Percentiles rank a stretch among this genome's conserved stretches.
Evolutionary conservation across 2,329 filamentous ascomycete genomes (phyloP).

Genomic region (Penicillium sumatraense): DNA sequence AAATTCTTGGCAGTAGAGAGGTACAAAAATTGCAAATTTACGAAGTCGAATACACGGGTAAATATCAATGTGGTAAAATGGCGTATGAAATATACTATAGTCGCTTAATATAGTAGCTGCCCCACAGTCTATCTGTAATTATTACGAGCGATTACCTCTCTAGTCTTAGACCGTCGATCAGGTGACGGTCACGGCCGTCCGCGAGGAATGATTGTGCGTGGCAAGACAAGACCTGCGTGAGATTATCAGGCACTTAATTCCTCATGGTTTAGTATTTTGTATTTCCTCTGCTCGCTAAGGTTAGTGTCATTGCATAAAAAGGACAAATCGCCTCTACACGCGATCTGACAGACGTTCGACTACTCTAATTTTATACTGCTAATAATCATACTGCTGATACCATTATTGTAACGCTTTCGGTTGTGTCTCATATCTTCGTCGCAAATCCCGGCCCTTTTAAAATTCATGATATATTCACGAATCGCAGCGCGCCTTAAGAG

Average conservation of each 20-base stretch:
- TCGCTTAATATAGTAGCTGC: neutral
- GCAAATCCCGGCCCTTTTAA: neutral
- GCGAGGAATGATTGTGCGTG: neutral
- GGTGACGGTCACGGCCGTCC: neutral
- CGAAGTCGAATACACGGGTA: neutral
- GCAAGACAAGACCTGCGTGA: neutral
- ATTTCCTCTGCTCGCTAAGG: neutral
- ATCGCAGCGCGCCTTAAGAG: neutral
- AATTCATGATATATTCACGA: neutral
- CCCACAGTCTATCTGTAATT: neutral
- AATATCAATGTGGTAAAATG: neutral
- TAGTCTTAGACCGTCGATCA: neutral
- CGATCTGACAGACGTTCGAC: neutral
- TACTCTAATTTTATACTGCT: neutral
- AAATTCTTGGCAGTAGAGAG: neutral
- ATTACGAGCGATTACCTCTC: neutral
- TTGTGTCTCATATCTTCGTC: neutral
- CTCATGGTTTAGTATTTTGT: neutral
- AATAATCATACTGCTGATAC: neutral
- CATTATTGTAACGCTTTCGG: neutral
- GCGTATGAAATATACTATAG: neutral
- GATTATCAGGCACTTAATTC: neutral
- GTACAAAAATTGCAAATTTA: neutral
- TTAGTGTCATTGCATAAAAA: neutral
- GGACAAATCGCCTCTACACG: neutral